These are phyloP conservation scores for Rhododendron ovatum DNA, from an alignment of 148 eudicot genomes.

Conservation along the genomic window DNA sequence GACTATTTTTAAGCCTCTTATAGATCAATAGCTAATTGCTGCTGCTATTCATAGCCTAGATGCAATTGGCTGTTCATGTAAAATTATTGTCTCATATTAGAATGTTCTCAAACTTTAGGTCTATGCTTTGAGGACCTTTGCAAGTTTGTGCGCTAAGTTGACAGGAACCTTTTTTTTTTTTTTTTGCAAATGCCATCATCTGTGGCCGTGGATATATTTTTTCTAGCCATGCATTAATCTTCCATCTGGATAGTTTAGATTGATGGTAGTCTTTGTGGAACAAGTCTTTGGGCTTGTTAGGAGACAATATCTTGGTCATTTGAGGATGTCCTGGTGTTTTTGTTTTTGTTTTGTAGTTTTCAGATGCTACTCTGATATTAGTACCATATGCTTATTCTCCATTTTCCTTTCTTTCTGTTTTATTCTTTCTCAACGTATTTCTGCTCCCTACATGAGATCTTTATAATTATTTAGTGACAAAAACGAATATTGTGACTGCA, in stretches of 20 bases:
- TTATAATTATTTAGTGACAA: background rate
- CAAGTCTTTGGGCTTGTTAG: background rate
- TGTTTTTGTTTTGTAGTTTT: background rate
- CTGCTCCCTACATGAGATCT: background rate
- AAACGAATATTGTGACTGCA: constrained; percentile 30
- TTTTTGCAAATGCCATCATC: background rate
- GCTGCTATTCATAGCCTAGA: background rate
- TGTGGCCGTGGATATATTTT: background rate
- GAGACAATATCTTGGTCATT: background rate
- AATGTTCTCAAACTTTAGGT: background rate
- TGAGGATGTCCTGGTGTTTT: background rate
- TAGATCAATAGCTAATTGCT: background rate
- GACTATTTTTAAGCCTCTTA: background rate
- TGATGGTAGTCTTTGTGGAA: background rate
- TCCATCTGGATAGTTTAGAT: background rate
- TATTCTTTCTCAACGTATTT: background rate
- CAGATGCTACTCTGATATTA: background rate
- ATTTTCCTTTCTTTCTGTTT: background rate
- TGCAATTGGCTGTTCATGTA: background rate
- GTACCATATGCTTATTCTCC: background rate
- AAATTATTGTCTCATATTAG: background rate
- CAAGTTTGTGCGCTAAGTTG: background rate
- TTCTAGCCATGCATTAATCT: background rate
- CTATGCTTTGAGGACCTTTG: background rate
- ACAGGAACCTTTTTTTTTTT: background rate